Conservation (phyloP, 2,329 filamentous ascomycete genomes). For the Ophiocordyceps camponoti-saundersi region DNA sequence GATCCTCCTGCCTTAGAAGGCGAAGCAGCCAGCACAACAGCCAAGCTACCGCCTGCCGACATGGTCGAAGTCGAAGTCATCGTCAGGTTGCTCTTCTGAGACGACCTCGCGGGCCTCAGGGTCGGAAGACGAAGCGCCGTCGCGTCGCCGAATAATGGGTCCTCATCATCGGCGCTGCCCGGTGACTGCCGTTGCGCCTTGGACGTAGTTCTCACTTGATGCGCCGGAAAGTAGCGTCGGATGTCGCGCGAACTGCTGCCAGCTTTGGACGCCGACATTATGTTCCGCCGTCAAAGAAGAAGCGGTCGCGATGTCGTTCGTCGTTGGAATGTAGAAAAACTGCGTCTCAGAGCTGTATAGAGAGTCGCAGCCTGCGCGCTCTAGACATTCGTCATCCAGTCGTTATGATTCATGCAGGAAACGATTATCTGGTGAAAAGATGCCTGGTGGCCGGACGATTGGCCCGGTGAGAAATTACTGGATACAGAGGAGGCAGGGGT, state of each 20-base stretch:
- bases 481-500: too few species aligned
- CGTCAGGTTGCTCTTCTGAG: neutral
- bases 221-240: neutral
- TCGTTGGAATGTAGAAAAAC: too few species aligned
- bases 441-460: too few species aligned
- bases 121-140: neutral
- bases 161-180: conserved; percentile 7
- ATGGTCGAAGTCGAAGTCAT: neutral
- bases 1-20: conserved; percentile 2
- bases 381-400: too few species aligned
- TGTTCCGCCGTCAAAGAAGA: neutral
- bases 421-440: too few species aligned
- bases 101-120: neutral
- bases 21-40: conserved; percentile 7
- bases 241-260: conserved; percentile 1
- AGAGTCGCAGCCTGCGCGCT: too few species aligned
- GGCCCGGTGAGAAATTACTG: too few species aligned
- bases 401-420: too few species aligned
- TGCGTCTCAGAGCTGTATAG: too few species aligned
- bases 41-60: conserved; percentile 1
- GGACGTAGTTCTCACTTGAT: neutral
- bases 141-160: conserved; percentile 4
- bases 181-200: neutral
- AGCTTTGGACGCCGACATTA: neutral
- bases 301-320: too few species aligned